These are phyloP conservation scores for Ogataea zsoltii DNA, from an alignment of 805 yeast genomes.

Conservation along the genomic window DNA sequence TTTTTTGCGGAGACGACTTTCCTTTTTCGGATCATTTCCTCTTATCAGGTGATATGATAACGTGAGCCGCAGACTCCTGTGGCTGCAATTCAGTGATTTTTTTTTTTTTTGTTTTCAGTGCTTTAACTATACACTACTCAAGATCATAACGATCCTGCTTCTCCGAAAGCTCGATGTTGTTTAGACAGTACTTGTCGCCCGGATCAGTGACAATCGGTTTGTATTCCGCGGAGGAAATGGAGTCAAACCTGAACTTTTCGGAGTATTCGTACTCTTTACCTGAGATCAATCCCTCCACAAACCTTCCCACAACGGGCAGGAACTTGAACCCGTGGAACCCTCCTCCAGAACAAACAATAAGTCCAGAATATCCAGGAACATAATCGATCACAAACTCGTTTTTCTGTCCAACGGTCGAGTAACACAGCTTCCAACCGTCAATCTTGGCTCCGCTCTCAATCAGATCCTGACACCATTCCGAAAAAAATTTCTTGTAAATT, in stretches of 20 bases:
- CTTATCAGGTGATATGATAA: constrained; percentile 1
- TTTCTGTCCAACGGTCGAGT: constrained; percentile 8
- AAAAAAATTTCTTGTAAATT: constrained; percentile 11
- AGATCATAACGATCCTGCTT: background rate
- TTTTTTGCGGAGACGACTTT: background rate
- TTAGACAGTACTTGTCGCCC: background rate
- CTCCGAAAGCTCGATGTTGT: background rate
- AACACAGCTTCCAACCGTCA: constrained; percentile 9
- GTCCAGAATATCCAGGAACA: constrained; percentile 12
- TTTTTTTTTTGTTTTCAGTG: too few relatives aligned
- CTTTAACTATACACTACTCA: too few relatives aligned
- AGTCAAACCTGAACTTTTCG: constrained; percentile 16
- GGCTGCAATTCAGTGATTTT: background rate
- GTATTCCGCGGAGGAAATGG: constrained; percentile 11
- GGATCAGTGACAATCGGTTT: constrained; percentile 1
- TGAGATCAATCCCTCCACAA: constrained; percentile 13
- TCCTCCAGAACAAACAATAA: constrained; percentile 16
- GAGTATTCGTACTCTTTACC: constrained; percentile 14
- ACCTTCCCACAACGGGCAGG: constrained; percentile 22
- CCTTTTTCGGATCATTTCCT: background rate
- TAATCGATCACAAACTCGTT: constrained; percentile 17
- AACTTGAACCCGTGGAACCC: constrained; percentile 20
- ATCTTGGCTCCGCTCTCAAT: constrained; percentile 1
- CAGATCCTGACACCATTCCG: constrained; percentile 9
- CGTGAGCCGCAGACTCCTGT: constrained; percentile 1